phyloP scores from a whole-genome alignment of 805 yeast genomes.

The Hanseniaspora lindneri region DNA sequence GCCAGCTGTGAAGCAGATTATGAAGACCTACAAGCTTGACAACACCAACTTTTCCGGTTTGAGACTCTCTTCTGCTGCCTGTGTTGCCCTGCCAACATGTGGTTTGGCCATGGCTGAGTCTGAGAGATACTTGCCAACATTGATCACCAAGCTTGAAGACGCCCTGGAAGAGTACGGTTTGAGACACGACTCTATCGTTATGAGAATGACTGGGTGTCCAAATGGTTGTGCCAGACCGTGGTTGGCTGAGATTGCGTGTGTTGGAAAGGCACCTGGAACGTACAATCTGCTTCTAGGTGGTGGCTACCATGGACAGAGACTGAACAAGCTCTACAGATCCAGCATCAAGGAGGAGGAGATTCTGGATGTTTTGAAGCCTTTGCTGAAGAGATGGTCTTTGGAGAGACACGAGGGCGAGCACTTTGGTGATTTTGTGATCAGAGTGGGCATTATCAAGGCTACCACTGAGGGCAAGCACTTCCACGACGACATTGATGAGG shows the following conservation, averaged over 20 bases:
- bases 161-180: conserved; percentile 83
- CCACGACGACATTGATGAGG: conserved; percentile 88
- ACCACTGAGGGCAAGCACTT: conserved; percentile 83
- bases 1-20: conserved; percentile 45
- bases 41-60: conserved; percentile 72
- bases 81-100: conserved; percentile 98
- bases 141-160: conserved; percentile 71
- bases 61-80: conserved; percentile 84
- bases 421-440: conserved; percentile 83
- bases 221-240: conserved; percentile 98
- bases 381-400: conserved; percentile 87
- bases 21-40: conserved; percentile 68
- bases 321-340: conserved; percentile 78
- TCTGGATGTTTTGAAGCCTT: conserved; percentile 59
- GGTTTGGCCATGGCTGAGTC: conserved; percentile 98
- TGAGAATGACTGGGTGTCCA: conserved; percentile 99
- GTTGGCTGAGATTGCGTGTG: conserved; percentile 91
- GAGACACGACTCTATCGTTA: conserved; percentile 84
- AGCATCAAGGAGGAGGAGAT: conserved; percentile 87
- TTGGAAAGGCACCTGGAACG: conserved; percentile 89
- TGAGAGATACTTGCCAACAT: conserved; percentile 73
- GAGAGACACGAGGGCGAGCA: conserved; percentile 88
- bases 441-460: conserved; percentile 78
- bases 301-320: conserved; percentile 83
- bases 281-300: conserved; percentile 93